These are phyloP conservation scores for Aspergillus ruber DNA, from an alignment of 2,329 filamentous ascomycete genomes.

Conservation along the genomic window DNA sequence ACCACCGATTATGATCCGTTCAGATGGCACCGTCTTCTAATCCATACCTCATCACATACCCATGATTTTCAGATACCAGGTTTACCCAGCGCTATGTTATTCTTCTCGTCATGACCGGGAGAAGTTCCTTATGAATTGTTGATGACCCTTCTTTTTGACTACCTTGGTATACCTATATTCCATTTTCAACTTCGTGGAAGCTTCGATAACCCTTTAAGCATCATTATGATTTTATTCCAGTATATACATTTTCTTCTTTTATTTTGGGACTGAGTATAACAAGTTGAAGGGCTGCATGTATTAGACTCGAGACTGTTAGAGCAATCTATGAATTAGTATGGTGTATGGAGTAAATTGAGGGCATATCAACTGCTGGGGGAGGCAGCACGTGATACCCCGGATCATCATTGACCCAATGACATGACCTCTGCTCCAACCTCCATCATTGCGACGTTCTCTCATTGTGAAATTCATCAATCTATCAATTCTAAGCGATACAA, in stretches of 20 bases:
- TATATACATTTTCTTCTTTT: slow-evolving; percentile 1
- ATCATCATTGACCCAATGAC: slow-evolving; percentile 7
- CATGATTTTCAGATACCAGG: slow-evolving; percentile 23
- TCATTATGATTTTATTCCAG: slow-evolving; percentile 1
- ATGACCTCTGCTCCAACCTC: not conserved
- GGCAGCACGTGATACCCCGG: slow-evolving; percentile 5
- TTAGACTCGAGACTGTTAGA: not conserved
- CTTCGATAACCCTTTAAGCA: not conserved
- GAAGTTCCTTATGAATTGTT: slow-evolving; percentile 25
- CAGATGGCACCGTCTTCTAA: slow-evolving; percentile 93
- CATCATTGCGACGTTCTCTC: not conserved
- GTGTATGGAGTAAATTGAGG: too few species aligned
- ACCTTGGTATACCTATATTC: not conserved
- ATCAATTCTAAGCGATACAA: too few species aligned
- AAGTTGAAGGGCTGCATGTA: too few species aligned
- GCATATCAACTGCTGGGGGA: too few species aligned
- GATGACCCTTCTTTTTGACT: slow-evolving; percentile 20
- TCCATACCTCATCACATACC: slow-evolving; percentile 13
- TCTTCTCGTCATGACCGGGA: slow-evolving; percentile 11
- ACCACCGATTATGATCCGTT: slow-evolving; percentile 91
- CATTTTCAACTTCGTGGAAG: not conserved
- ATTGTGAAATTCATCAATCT: not conserved
- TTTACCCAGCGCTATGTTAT: slow-evolving; percentile 11
- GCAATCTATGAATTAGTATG: not conserved
- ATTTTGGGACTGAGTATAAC: too few species aligned